These are phyloP conservation scores for Cladosporium velox DNA, from an alignment of 2,329 filamentous ascomycete genomes.

Conservation along the genomic window DNA sequence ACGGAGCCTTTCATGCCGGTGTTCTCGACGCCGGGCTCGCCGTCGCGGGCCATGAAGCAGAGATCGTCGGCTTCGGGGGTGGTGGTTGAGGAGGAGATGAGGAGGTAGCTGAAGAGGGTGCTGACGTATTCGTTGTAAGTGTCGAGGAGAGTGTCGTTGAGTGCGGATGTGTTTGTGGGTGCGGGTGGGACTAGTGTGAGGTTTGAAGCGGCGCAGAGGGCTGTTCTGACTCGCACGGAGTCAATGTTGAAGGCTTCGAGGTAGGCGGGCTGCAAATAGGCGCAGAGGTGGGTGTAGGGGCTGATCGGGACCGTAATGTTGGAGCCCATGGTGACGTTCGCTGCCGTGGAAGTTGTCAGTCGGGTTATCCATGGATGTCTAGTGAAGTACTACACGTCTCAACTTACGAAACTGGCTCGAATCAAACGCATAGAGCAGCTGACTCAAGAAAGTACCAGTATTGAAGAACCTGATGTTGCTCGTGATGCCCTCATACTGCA, in stretches of 20 bases:
- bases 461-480: slow-evolving; percentile 21
- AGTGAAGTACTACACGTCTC: background rate
- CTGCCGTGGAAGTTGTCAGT: background rate
- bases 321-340: slow-evolving; percentile 5
- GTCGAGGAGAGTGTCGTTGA: slow-evolving; percentile 5
- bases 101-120: slow-evolving; percentile 27
- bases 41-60: slow-evolving; percentile 23
- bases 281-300: slow-evolving; percentile 30
- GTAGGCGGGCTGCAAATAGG: slow-evolving; percentile 28
- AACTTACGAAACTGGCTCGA: slow-evolving; percentile 10
- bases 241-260: slow-evolving; percentile 31
- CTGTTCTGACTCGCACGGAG: slow-evolving; percentile 24
- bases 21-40: slow-evolving; percentile 19
- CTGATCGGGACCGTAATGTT: slow-evolving; percentile 20
- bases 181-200: background rate
- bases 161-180: background rate
- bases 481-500: background rate
- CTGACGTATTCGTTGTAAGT: slow-evolving; percentile 26
- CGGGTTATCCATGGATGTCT: no score
- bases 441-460: slow-evolving; percentile 31
- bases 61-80: slow-evolving; percentile 21
- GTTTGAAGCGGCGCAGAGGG: slow-evolving; percentile 26
- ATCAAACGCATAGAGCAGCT: slow-evolving; percentile 30
- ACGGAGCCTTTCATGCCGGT: slow-evolving; percentile 25
- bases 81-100: slow-evolving; percentile 25